Percentiles rank a stretch among this genome's conserved stretches.
These are phyloP conservation scores for Xanthoconium separans DNA, from an alignment of 1,284 basidiomycete genomes.

Conservation along the genomic window DNA sequence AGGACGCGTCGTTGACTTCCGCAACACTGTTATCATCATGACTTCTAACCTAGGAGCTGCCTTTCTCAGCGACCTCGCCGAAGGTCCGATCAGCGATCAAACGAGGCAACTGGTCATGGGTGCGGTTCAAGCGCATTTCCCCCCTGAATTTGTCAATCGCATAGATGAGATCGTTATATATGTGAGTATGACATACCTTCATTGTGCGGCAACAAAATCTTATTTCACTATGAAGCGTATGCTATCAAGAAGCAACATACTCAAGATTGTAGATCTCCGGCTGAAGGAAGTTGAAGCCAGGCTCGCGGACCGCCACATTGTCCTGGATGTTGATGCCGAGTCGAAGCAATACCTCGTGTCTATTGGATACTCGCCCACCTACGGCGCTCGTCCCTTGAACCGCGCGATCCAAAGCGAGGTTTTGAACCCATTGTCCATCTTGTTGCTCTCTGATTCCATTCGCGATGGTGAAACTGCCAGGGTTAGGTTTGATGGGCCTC, in stretches of 20 bases:
- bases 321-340: conserved; percentile 70
- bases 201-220: background rate
- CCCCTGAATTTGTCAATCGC: conserved; percentile 92
- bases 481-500: conserved; percentile 81
- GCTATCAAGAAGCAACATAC: conserved; percentile 70
- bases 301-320: conserved; percentile 78
- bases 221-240: conserved; percentile 53
- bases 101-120: conserved; percentile 73
- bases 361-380: conserved; percentile 81
- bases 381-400: conserved; percentile 91
- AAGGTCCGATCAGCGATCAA: conserved; percentile 65
- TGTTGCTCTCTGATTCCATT: conserved; percentile 83
- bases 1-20: conserved; percentile 75
- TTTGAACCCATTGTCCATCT: conserved; percentile 87
- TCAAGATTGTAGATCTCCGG: conserved; percentile 85
- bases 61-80: conserved; percentile 76
- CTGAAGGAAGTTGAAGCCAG: conserved; percentile 74
- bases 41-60: conserved; percentile 88
- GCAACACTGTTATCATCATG: conserved; percentile 91
- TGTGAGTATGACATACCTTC: conserved; percentile 47
- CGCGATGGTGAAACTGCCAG: conserved; percentile 79
- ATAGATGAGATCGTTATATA: conserved; percentile 90
- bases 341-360: conserved; percentile 84
- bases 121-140: conserved; percentile 82
- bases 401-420: conserved; percentile 92